These are phyloP conservation scores for Mucor racemosus DNA, from an alignment of 371 early-diverging fungal species.

Conservation along the genomic window DNA sequence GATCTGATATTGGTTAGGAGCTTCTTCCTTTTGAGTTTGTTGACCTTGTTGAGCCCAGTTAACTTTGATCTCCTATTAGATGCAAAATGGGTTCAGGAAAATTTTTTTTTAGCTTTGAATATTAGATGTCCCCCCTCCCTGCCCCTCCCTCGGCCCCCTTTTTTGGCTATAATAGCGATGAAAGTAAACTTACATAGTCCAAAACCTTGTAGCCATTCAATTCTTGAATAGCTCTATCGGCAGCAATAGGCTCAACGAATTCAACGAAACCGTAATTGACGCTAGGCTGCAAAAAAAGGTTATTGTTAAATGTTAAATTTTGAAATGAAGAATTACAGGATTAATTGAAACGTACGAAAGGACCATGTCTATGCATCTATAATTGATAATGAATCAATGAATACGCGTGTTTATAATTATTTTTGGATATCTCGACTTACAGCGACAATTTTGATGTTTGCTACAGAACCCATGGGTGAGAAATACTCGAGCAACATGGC, in stretches of 20 bases:
- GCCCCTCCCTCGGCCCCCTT: background rate
- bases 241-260: constrained; percentile 72
- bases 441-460: constrained; percentile 78
- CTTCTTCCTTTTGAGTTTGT: constrained; percentile 56
- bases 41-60: constrained; percentile 56
- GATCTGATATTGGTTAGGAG: constrained; percentile 75
- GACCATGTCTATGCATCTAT: constrained; percentile 27
- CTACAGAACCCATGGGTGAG: constrained; percentile 67
- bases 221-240: constrained; percentile 74
- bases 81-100: background rate
- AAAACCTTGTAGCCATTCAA: constrained; percentile 78
- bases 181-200: constrained; percentile 48
- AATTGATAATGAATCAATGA: background rate
- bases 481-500: constrained; percentile 77
- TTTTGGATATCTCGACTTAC: constrained; percentile 45
- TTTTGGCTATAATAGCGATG: background rate
- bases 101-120: background rate
- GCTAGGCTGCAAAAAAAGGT: constrained; percentile 24
- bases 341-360: constrained; percentile 22
- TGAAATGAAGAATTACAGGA: background rate
- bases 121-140: background rate
- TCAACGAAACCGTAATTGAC: constrained; percentile 92
- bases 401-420: background rate
- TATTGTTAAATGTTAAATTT: too few relatives aligned
- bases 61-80: constrained; percentile 49